These are phyloP conservation scores for Forsythia viridissima DNA, from an alignment of 257 asterid species.

Conservation along the genomic window DNA sequence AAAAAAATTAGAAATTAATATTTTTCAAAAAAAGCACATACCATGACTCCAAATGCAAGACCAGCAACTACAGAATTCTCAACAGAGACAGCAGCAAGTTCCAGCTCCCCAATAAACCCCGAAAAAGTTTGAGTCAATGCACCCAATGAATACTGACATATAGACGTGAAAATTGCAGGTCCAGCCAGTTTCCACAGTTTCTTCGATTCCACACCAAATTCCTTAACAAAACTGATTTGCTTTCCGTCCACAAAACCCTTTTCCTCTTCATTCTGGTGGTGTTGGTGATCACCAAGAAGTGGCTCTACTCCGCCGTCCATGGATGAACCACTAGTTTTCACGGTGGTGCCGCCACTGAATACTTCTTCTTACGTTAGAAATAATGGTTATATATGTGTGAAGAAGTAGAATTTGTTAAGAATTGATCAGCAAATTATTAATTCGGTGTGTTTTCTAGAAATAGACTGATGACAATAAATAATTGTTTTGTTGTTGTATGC, in stretches of 20 bases:
- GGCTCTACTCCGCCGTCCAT: slow-evolving; percentile 26
- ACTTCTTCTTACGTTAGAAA: neutral
- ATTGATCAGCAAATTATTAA: too few species aligned
- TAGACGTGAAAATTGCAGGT: slow-evolving; percentile 66
- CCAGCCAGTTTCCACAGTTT: slow-evolving; percentile 70
- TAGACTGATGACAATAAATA: too few species aligned
- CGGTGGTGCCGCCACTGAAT: neutral
- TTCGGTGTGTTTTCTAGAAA: too few species aligned
- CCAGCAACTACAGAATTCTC: slow-evolving; percentile 85
- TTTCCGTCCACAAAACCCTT: neutral
- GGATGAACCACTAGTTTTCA: neutral
- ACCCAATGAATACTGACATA: slow-evolving; percentile 74
- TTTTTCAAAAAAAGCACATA: slow-evolving; percentile 15
- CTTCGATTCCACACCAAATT: slow-evolving; percentile 54
- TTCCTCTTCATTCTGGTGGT: neutral
- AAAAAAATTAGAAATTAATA: neutral
- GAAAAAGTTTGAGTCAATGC: slow-evolving; percentile 70
- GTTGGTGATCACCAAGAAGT: slow-evolving; percentile 26
- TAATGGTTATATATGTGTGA: neutral
- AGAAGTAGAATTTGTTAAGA: neutral
- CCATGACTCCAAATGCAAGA: slow-evolving; percentile 75
- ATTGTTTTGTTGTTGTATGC: too few species aligned
- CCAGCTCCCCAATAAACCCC: slow-evolving; percentile 68
- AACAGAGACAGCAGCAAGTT: slow-evolving; percentile 82
- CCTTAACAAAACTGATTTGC: slow-evolving; percentile 23